These are phyloP conservation scores for Nigrospora sphaerica DNA, from an alignment of 2,329 filamentous ascomycete genomes.

Conservation along the genomic window DNA sequence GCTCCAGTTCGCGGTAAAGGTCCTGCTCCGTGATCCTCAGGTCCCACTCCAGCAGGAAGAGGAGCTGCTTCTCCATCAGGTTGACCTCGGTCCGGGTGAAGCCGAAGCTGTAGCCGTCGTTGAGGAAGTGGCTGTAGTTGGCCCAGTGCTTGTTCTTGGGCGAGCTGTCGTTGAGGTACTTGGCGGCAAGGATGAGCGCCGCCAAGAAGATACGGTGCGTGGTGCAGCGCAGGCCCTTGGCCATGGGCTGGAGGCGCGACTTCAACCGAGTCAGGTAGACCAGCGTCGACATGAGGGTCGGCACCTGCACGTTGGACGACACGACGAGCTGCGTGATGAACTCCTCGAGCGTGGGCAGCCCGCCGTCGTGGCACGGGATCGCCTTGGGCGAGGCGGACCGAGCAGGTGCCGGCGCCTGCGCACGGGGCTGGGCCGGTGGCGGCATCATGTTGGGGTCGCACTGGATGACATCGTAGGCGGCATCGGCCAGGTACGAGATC, in stretches of 20 bases:
- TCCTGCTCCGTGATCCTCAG: conserved; percentile 79
- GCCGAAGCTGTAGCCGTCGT: conserved; percentile 62
- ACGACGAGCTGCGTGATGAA: conserved; percentile 91
- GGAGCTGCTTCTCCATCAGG: conserved; percentile 97
- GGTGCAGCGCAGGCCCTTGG: conserved; percentile 93
- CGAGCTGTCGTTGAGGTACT: conserved; percentile 97
- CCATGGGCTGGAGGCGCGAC: conserved; percentile 81
- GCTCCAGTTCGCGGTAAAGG: conserved; percentile 79
- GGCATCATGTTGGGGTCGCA: conserved; percentile 61
- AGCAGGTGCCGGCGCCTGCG: conserved; percentile 41
- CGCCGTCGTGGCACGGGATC: conserved; percentile 38
- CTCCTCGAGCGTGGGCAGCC: conserved; percentile 73
- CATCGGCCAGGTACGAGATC: conserved; percentile 69
- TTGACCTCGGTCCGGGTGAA: conserved; percentile 96
- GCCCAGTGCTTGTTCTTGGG: conserved; percentile 99
- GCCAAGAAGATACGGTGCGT: conserved; percentile 97
- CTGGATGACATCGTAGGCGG: conserved; percentile 70
- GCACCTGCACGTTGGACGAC: conserved; percentile 92
- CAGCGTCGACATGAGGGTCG: conserved; percentile 92
- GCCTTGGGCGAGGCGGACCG: conserved; percentile 37
- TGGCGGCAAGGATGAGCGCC: conserved; percentile 77
- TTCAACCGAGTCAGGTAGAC: conserved; percentile 87
- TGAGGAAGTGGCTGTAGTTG: conserved; percentile 76
- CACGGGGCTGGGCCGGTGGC: conserved; percentile 28
- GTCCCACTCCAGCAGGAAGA: conserved; percentile 93